These are phyloP conservation scores for Begonia peltatifolia DNA, from an alignment of 306 rosid genomes.

Conservation along the genomic window DNA sequence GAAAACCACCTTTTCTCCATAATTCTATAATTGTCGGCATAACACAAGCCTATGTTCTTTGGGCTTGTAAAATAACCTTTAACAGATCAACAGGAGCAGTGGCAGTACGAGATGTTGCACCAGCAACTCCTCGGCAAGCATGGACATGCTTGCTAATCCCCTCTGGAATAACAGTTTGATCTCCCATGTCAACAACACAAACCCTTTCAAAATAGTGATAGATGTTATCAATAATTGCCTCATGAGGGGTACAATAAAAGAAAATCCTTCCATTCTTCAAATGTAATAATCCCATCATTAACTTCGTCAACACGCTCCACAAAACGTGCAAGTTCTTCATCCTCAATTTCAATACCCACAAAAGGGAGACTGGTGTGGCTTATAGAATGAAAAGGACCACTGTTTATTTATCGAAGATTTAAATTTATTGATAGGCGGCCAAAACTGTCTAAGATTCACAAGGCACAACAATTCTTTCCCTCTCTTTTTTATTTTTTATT, in stretches of 20 bases:
- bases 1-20: slow-evolving; percentile 57
- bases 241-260: slow-evolving; percentile 86
- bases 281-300: slow-evolving; percentile 82
- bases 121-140: slow-evolving; percentile 91
- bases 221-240: slow-evolving; percentile 90
- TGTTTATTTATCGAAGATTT: background rate
- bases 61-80: slow-evolving; percentile 82
- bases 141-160: slow-evolving; percentile 79
- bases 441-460: too few relatives aligned
- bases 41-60: slow-evolving; percentile 40
- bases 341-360: slow-evolving; percentile 89
- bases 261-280: slow-evolving; percentile 97
- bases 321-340: slow-evolving; percentile 84
- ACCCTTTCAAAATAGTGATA: slow-evolving; percentile 91
- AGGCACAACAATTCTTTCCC: too few relatives aligned
- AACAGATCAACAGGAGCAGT: slow-evolving; percentile 94
- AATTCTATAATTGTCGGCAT: slow-evolving; percentile 61
- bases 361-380: slow-evolving; percentile 39
- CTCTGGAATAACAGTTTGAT: slow-evolving; percentile 75
- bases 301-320: slow-evolving; percentile 96
- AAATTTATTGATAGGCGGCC: background rate
- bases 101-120: slow-evolving; percentile 86
- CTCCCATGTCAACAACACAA: slow-evolving; percentile 90
- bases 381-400: slow-evolving; percentile 34
- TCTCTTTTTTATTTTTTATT: too few relatives aligned